Base-by-base conservation (phyloP, 495 filamentous ascomycete genomes). In the Podospora appendiculata region DNA sequence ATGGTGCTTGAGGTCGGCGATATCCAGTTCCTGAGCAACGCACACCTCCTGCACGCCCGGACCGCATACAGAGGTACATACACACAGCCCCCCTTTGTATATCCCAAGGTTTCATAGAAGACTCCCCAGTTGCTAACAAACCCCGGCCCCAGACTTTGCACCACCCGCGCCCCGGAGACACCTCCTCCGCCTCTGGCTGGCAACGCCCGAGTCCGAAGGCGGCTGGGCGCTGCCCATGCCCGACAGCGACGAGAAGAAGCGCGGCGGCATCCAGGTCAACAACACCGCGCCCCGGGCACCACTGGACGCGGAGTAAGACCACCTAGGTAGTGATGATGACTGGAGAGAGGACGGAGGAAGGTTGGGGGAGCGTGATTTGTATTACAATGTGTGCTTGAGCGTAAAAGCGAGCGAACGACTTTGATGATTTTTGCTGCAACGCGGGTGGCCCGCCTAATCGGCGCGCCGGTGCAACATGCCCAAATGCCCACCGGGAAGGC, bases 261-360 rank as follows among this genome's bases (percentile, higher is more conserved):
- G 90, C 14, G 88, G 90, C 0, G 90, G 90, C 0, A 84, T 95
- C 46, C 90, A 94, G 68, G 89, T 95, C 11, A 80, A 93, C 68
- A 78, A 94, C 65, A 83, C 79, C 41, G 62, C 79, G 12, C 87
- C 89, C 19, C 61, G 59, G 38, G 67, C 63, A 11, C 84, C 83
- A 5, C 66, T 88, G 50, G 86, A 89, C 77, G 86, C 84, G 8
- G 86, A 90, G 69, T 90, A 77, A 62, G 39, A n/a, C n/a, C n/a
- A n/a, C n/a, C n/a, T n/a, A n/a, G n/a, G n/a, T n/a, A n/a, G n/a
- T n/a, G n/a, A n/a, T n/a, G n/a, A 25, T 25, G 25, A 5, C 25
- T 25, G 25, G 25, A 25, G 25, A 25, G 5, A 25, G 25, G 25
- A 25, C 25, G 2, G 25, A 25, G 25, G 5, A 11, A 36, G 11